These are phyloP conservation scores for Volutella citrinella DNA, from an alignment of 2,329 filamentous ascomycete species.

Conservation along the genomic window DNA sequence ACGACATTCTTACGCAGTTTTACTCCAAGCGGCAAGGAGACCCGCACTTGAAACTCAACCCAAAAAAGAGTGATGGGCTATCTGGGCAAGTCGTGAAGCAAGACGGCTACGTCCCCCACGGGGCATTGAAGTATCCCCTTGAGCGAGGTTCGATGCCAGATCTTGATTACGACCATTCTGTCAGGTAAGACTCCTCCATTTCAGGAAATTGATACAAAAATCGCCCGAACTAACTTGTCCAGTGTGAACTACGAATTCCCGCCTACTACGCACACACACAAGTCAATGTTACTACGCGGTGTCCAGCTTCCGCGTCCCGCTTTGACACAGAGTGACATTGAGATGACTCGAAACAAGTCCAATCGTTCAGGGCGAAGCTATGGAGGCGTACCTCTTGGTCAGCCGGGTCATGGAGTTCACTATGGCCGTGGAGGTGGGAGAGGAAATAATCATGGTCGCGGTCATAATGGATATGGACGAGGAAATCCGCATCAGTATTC, in stretches of 20 bases:
- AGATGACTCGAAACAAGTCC: conserved; percentile 65
- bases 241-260: conserved; percentile 89
- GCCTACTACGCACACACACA: conserved; percentile 68
- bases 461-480: conserved; percentile 20
- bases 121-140: conserved; percentile 74
- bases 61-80: conserved; percentile 71
- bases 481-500: conserved; percentile 12
- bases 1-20: conserved; percentile 79
- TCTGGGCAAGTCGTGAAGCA: conserved; percentile 80
- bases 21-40: conserved; percentile 83
- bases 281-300: conserved; percentile 90
- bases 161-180: conserved; percentile 80
- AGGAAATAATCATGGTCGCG: conserved; percentile 16
- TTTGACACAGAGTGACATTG: conserved; percentile 73
- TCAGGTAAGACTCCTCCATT: no score
- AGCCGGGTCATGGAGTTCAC: conserved; percentile 25
- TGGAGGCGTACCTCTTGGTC: conserved; percentile 24
- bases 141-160: conserved; percentile 68
- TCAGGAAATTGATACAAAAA: no score
- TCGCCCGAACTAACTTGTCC: conserved; percentile 33
- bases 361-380: conserved; percentile 42
- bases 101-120: conserved; percentile 79
- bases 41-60: conserved; percentile 68
- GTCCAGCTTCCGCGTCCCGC: conserved; percentile 69
- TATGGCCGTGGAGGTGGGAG: conserved; percentile 25